Evolutionary conservation across 2,329 filamentous ascomycete species (phyloP).

Genomic region (Aspergillus ruber): DNA sequence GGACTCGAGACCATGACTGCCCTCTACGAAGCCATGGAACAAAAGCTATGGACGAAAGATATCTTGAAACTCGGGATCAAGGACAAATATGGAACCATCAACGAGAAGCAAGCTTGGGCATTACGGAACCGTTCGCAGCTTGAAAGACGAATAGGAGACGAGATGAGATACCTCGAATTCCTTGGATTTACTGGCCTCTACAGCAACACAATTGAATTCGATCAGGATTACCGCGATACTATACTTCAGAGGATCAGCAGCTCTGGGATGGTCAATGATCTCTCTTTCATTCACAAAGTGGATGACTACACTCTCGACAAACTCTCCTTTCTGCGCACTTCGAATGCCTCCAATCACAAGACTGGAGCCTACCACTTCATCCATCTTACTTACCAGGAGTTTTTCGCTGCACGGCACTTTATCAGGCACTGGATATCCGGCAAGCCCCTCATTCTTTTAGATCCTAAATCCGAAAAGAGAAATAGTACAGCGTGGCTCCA

Average conservation of each 20-base stretch:
- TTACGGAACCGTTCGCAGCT: slow-evolving; percentile 4
- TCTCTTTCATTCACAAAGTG: neutral
- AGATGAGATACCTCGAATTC: slow-evolving; percentile 21
- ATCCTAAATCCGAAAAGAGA: neutral
- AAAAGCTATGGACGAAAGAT: slow-evolving; percentile 37
- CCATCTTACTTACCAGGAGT: slow-evolving; percentile 22
- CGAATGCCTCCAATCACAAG: slow-evolving; percentile 15
- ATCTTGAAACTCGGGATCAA: slow-evolving; percentile 20
- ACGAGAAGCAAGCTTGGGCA: neutral
- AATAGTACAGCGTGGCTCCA: neutral
- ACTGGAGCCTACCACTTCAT: slow-evolving; percentile 34
- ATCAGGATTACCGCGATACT: slow-evolving; percentile 11
- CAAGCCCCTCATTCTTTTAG: slow-evolving; percentile 7
- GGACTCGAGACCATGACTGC: slow-evolving; percentile 31
- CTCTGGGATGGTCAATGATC: neutral
- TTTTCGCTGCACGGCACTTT: slow-evolving; percentile 36
- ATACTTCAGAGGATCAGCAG: slow-evolving; percentile 14
- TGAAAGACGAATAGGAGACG: slow-evolving; percentile 8
- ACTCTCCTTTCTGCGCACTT: slow-evolving; percentile 35
- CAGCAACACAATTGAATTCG: slow-evolving; percentile 30
- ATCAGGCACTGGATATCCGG: slow-evolving; percentile 21
- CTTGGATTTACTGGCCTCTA: slow-evolving; percentile 34
- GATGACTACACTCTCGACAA: slow-evolving; percentile 4
- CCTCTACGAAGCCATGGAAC: slow-evolving; percentile 24
- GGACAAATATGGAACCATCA: neutral